These are phyloP conservation scores for Coix lacrymajobi DNA, from an alignment of 176 grass and related monocot species.

Conservation along the genomic window DNA sequence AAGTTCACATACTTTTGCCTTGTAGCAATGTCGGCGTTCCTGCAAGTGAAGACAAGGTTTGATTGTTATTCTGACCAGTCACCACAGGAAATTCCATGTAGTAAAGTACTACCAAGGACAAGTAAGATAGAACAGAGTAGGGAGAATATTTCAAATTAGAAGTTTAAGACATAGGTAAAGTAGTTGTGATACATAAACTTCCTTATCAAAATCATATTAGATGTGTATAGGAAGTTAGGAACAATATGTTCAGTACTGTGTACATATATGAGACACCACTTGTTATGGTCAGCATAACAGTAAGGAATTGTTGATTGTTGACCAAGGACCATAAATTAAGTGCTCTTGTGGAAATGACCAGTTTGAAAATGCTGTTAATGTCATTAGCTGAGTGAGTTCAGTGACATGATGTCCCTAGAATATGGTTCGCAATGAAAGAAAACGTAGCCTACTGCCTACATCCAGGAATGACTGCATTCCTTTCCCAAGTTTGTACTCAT, in stretches of 20 bases:
- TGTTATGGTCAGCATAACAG: background rate
- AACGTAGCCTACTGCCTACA: background rate
- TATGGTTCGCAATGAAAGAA: background rate
- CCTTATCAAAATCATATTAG: background rate
- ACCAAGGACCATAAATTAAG: background rate
- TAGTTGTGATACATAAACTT: background rate
- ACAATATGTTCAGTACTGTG: background rate
- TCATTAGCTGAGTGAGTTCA: background rate
- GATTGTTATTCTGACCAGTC: background rate
- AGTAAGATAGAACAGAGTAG: background rate
- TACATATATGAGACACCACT: background rate
- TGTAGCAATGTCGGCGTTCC: constrained; percentile 70
- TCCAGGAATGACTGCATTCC: background rate
- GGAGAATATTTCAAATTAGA: background rate
- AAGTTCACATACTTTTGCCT: constrained; percentile 74
- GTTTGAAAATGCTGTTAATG: background rate
- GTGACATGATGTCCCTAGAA: background rate
- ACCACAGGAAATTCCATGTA: background rate
- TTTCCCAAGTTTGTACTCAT: background rate
- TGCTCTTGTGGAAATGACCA: background rate
- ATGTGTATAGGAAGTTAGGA: background rate
- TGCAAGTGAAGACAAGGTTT: constrained; percentile 14
- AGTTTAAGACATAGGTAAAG: constrained; percentile 9
- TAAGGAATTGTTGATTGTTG: background rate
- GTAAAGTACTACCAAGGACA: background rate